phyloP scores from a whole-genome alignment of 805 yeast species.

The Myxozyma mucilagina region DNA sequence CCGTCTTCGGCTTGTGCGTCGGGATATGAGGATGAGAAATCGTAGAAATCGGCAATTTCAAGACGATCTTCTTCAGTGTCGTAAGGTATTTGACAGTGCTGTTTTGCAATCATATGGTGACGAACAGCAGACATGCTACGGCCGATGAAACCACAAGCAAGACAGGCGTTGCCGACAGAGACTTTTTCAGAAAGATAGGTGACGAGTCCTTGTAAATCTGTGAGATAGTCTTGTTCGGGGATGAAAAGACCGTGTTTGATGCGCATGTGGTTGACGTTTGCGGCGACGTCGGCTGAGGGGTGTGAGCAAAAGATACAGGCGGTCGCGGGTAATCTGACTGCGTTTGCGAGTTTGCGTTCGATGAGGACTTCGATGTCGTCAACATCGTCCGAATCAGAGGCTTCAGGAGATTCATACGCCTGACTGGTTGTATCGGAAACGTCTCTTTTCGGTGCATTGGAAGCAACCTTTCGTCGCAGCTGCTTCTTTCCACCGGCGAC shows the following conservation, averaged over 20 bases:
- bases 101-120: constrained; percentile 81
- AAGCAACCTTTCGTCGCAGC: constrained; percentile 3
- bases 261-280: constrained; percentile 74
- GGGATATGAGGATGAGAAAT: constrained; percentile 67
- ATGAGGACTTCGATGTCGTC: constrained; percentile 25
- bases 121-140: constrained; percentile 78
- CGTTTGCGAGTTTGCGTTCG: constrained; percentile 26
- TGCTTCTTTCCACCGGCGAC: constrained; percentile 21
- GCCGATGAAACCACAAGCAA: constrained; percentile 84
- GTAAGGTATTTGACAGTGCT: constrained; percentile 87
- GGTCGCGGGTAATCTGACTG: constrained; percentile 38
- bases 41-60: constrained; percentile 78
- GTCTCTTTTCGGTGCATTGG: neutral
- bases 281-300: constrained; percentile 55
- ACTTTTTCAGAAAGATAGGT: constrained; percentile 74
- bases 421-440: neutral
- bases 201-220: constrained; percentile 71
- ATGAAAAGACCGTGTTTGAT: constrained; percentile 78
- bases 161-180: constrained; percentile 79
- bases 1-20: constrained; percentile 34
- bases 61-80: constrained; percentile 76
- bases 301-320: constrained; percentile 44
- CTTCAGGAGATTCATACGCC: neutral
- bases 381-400: constrained; percentile 15
- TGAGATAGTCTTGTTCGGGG: constrained; percentile 75